Percentiles rank a stretch among this genome's conserved stretches.
These are phyloP conservation scores for Triadica sebifera DNA, from an alignment of 345 rosid genomes.

Conservation along the genomic window DNA sequence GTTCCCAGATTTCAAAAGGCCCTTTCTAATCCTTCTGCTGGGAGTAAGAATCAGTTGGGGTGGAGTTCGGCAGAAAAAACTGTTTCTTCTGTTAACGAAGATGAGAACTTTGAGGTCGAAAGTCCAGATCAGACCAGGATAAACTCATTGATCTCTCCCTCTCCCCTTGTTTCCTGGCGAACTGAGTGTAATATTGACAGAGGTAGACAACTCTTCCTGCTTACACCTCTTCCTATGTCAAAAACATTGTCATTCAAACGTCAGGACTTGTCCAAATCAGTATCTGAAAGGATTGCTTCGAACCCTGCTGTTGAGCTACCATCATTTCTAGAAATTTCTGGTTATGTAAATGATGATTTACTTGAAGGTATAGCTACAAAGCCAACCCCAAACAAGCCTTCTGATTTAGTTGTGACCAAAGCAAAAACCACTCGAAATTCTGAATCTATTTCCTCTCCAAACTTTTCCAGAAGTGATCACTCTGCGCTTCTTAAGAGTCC, in stretches of 20 bases:
- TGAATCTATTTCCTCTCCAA: conserved; percentile 46
- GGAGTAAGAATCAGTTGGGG: conserved; percentile 26
- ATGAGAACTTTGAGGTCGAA: conserved; percentile 40
- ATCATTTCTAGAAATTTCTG: conserved; percentile 24
- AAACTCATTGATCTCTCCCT: conserved; percentile 74
- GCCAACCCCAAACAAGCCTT: conserved; percentile 38
- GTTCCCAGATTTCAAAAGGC: conserved; percentile 56
- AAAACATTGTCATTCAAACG: conserved; percentile 51
- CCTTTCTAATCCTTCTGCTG: conserved; percentile 25
- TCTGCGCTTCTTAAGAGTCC: conserved; percentile 66
- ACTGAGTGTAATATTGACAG: conserved; percentile 55
- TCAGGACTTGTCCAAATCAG: conserved; percentile 36
- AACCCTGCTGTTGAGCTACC: conserved; percentile 32
- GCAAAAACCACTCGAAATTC: conserved; percentile 20
- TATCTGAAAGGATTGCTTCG: conserved; percentile 33
- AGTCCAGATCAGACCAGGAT: conserved; percentile 58
- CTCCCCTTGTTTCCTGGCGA: conserved; percentile 90
- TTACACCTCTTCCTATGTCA: conserved; percentile 75
- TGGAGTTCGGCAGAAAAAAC: conserved; percentile 25
- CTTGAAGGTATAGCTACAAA: conserved; percentile 32
- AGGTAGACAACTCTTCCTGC: conserved; percentile 70
- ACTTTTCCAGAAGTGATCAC: conserved; percentile 31
- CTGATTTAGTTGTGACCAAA: conserved; percentile 21
- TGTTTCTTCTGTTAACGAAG: conserved; percentile 26
- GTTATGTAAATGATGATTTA: conserved; percentile 38